These are phyloP conservation scores for Agarophyton chilense DNA, from an alignment of 23 red algal species.

Conservation along the genomic window DNA sequence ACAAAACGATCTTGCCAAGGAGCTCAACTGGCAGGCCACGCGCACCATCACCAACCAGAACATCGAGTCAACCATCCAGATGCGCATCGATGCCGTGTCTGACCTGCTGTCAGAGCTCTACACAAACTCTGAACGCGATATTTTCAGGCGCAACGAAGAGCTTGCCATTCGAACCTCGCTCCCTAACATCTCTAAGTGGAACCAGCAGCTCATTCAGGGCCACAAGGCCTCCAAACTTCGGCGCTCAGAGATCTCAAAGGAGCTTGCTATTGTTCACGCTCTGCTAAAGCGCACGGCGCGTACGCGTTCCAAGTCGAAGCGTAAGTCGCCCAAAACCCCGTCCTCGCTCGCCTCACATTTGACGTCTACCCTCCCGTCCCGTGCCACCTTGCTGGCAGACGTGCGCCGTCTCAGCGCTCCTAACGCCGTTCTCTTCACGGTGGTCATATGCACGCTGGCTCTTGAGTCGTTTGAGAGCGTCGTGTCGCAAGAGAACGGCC, in stretches of 20 bases:
- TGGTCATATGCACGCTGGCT: not conserved
- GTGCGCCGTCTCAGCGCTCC: not conserved
- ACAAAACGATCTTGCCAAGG: slow-evolving; percentile 50
- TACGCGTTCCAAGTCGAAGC: not conserved
- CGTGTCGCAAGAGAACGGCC: slow-evolving; percentile 37
- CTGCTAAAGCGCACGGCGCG: slow-evolving; percentile 38
- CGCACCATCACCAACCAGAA: slow-evolving; percentile 12
- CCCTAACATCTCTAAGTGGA: slow-evolving; percentile 54
- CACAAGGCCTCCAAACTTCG: slow-evolving; percentile 44
- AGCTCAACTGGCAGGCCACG: slow-evolving; percentile 39
- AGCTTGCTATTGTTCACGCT: slow-evolving; percentile 61
- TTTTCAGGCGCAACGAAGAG: slow-evolving; percentile 31
- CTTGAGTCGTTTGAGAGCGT: slow-evolving; percentile 42
- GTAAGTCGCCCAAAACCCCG: not conserved
- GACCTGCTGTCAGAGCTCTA: slow-evolving; percentile 41
- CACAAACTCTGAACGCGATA: slow-evolving; percentile 41
- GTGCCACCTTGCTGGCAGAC: not conserved
- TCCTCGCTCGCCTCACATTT: not conserved
- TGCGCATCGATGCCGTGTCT: slow-evolving; percentile 30
- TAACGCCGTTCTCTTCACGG: slow-evolving; percentile 2
- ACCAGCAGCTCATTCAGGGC: slow-evolving; percentile 32
- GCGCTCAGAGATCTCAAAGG: slow-evolving; percentile 60
- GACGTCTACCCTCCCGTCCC: not conserved
- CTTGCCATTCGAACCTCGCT: slow-evolving; percentile 28
- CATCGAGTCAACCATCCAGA: slow-evolving; percentile 56